phyloP scores from a whole-genome alignment of 1,284 basidiomycete genomes.

The Lignosus rhinocerotis region DNA sequence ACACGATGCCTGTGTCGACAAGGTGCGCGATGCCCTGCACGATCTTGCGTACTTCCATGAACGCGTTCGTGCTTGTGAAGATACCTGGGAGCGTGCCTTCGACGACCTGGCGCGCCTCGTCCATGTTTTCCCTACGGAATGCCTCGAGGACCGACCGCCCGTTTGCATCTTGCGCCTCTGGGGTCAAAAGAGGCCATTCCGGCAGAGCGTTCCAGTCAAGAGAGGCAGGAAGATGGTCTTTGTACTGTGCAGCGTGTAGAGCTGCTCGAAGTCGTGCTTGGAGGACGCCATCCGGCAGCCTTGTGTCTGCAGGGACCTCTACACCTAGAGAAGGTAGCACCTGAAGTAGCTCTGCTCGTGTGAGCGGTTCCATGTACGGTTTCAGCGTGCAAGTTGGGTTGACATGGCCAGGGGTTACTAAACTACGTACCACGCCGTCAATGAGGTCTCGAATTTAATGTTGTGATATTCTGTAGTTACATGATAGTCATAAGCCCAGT shows the following conservation, averaged over 20 bases:
- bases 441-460: no score
- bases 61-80: constrained; percentile 28
- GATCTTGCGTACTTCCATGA: constrained; percentile 37
- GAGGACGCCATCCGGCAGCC: constrained; percentile 28
- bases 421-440: no score
- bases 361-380: constrained; percentile 11
- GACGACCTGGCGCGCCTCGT: constrained; percentile 4
- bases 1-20: constrained; percentile 26
- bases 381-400: no score
- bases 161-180: background rate
- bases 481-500: no score
- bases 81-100: background rate
- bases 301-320: constrained; percentile 29
- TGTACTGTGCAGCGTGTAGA: constrained; percentile 27
- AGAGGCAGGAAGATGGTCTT: constrained; percentile 15
- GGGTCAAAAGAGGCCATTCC: constrained; percentile 4
- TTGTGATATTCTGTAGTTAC: no score
- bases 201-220: constrained; percentile 17
- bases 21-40: constrained; percentile 31
- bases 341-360: constrained; percentile 7
- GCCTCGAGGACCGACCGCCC: background rate
- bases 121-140: constrained; percentile 10
- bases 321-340: constrained; percentile 22
- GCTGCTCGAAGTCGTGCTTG: constrained; percentile 29
- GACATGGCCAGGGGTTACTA: no score